Percentiles rank a stretch among this genome's conserved stretches.
Evolutionary conservation across 2,329 filamentous ascomycete species (phyloP).

Genomic region (Phialemoniopsis sp.): DNA sequence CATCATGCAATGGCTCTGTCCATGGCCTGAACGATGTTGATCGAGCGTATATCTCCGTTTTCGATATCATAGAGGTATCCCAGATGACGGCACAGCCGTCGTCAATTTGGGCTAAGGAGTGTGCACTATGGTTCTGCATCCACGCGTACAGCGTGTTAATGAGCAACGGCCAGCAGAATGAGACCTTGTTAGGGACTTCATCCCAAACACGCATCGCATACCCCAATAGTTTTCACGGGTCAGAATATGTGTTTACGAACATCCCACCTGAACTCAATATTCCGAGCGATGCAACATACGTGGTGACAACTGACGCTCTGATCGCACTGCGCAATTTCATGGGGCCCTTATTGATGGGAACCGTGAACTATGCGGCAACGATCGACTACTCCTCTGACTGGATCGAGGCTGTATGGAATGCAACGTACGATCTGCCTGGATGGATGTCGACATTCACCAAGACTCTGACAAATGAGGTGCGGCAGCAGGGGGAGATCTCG

Average conservation of each 20-base stretch:
- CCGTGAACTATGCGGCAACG: conserved; percentile 17
- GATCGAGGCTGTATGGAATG: conserved; percentile 29
- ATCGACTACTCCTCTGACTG: conserved; percentile 30
- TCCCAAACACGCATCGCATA: conserved; percentile 19
- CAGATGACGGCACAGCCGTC: conserved; percentile 13
- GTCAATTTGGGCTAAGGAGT: conserved; percentile 20
- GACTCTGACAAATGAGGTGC: conserved; percentile 29
- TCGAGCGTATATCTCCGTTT: conserved; percentile 25
- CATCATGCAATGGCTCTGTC: conserved; percentile 15
- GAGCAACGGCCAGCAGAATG: conserved; percentile 19
- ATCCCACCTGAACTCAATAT: conserved; percentile 21
- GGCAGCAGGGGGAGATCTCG: conserved; percentile 20
- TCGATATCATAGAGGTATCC: conserved; percentile 25
- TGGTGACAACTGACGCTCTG: conserved; percentile 24
- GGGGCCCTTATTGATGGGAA: conserved; percentile 22
- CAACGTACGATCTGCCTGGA: conserved; percentile 18
- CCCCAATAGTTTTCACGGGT: conserved; percentile 15
- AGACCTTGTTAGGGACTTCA: conserved; percentile 18
- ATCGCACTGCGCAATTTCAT: conserved; percentile 23
- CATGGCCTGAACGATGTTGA: conserved; percentile 10
- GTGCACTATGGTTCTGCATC: conserved; percentile 31
- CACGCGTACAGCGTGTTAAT: conserved; percentile 22
- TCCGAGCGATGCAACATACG: conserved; percentile 18
- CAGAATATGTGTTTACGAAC: conserved; percentile 25
- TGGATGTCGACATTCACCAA: conserved; percentile 27